These are phyloP conservation scores for Candida qinlingensis DNA, from an alignment of 805 yeast genomes.

Conservation along the genomic window DNA sequence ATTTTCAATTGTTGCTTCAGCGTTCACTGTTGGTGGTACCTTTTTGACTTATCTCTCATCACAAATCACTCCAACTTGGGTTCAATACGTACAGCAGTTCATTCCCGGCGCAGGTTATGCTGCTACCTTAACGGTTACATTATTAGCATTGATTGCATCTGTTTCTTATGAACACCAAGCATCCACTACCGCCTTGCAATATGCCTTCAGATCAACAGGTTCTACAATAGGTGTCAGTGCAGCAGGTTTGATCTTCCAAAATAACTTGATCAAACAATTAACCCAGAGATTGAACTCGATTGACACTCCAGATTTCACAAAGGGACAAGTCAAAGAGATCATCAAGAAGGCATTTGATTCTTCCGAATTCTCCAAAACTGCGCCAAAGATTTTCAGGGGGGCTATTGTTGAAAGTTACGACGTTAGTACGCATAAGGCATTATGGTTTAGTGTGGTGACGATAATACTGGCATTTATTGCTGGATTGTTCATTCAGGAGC, in stretches of 20 bases:
- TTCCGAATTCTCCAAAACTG: constrained; percentile 42
- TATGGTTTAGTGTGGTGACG: constrained; percentile 38
- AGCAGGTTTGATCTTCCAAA: constrained; percentile 62
- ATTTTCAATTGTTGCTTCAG: constrained; percentile 38
- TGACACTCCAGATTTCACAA: constrained; percentile 14
- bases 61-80: constrained; percentile 23
- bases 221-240: constrained; percentile 78
- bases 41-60: constrained; percentile 26
- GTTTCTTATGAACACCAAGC: constrained; percentile 71
- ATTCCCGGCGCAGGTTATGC: constrained; percentile 66
- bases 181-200: constrained; percentile 82
- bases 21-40: constrained; percentile 44
- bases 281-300: constrained; percentile 15
- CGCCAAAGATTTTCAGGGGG: constrained; percentile 40
- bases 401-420: constrained; percentile 41
- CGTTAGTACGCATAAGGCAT: constrained; percentile 44
- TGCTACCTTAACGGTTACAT: constrained; percentile 60
- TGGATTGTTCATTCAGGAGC: constrained; percentile 49
- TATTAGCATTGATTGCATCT: constrained; percentile 71
- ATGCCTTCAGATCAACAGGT: constrained; percentile 82
- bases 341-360: constrained; percentile 42
- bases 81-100: constrained; percentile 41
- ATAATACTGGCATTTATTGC: constrained; percentile 36
- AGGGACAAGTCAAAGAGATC: constrained; percentile 22
- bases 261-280: constrained; percentile 32